Percentiles rank a stretch among this genome's conserved stretches.
Evolutionary conservation across 768 basidiomycete species (phyloP).

Genomic region (Boletus edulis): DNA sequence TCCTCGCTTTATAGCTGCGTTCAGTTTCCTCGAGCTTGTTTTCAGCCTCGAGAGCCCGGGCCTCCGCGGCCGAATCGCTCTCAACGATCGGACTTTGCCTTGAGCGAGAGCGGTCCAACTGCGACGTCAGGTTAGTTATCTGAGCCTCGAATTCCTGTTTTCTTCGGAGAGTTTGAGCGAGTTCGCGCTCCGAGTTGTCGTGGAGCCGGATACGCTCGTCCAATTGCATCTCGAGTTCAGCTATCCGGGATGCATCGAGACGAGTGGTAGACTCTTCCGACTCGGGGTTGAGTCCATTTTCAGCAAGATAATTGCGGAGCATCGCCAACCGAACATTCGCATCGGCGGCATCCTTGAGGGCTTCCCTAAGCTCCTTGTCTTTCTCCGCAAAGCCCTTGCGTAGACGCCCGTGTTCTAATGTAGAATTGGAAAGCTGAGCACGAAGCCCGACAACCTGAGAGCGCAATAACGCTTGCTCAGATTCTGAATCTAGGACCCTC

Average conservation of each 20-base stretch:
- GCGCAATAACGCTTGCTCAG: slow-evolving; percentile 60
- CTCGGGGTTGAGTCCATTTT: slow-evolving; percentile 79
- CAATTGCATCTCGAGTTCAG: slow-evolving; percentile 77
- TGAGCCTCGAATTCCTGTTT: slow-evolving; percentile 77
- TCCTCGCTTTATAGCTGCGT: slow-evolving; percentile 69
- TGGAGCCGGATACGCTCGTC: slow-evolving; percentile 69
- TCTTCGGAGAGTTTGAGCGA: slow-evolving; percentile 60
- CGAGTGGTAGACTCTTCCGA: slow-evolving; percentile 54
- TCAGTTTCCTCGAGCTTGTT: slow-evolving; percentile 78
- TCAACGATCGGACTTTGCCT: slow-evolving; percentile 50
- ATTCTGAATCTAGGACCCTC: slow-evolving; percentile 60
- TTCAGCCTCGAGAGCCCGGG: slow-evolving; percentile 66
- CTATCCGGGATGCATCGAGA: slow-evolving; percentile 43
- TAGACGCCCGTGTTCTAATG: slow-evolving; percentile 65
- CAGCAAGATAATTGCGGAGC: slow-evolving; percentile 83
- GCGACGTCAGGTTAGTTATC: slow-evolving; percentile 56
- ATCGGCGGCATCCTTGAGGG: slow-evolving; percentile 63
- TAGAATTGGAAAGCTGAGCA: slow-evolving; percentile 63
- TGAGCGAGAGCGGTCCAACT: slow-evolving; percentile 65
- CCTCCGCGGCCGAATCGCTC: slow-evolving; percentile 37
- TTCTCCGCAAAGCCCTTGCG: slow-evolving; percentile 67
- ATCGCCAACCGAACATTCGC: slow-evolving; percentile 70
- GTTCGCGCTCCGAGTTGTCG: slow-evolving; percentile 74
- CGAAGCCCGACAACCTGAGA: slow-evolving; percentile 76
- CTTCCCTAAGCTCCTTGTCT: slow-evolving; percentile 64